These are phyloP conservation scores for Cercospora sesami DNA, from an alignment of 2,329 filamentous ascomycete genomes.

Conservation along the genomic window DNA sequence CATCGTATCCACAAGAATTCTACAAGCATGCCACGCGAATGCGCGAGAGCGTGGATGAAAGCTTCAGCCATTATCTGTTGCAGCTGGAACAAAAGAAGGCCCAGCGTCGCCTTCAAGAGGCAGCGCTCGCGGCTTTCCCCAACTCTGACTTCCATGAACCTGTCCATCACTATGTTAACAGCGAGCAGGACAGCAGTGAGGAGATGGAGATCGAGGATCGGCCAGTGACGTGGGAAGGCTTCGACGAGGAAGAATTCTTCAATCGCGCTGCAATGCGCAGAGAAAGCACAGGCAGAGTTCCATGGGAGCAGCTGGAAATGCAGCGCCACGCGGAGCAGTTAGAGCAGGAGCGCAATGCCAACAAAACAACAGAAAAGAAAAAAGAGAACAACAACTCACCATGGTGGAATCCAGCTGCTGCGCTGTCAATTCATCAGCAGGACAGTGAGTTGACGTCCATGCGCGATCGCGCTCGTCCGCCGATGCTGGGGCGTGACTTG, in stretches of 20 bases:
- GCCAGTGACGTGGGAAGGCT: conserved; percentile 40
- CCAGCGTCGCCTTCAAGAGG: conserved; percentile 75
- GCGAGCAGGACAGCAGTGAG: conserved; percentile 43
- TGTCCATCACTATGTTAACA: conserved; percentile 69
- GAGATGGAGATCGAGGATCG: conserved; percentile 41
- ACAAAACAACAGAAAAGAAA: conserved; percentile 39
- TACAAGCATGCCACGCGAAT: conserved; percentile 57
- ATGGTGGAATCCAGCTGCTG: conserved; percentile 44
- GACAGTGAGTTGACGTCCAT: conserved; percentile 53
- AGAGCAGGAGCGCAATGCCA: conserved; percentile 52
- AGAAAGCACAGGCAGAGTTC: conserved; percentile 62
- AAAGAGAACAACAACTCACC: conserved; percentile 31
- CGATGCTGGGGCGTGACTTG: conserved; percentile 84
- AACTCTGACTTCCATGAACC: conserved; percentile 68
- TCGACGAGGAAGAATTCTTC: conserved; percentile 42
- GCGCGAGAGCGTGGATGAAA: conserved; percentile 70
- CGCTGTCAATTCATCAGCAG: conserved; percentile 34
- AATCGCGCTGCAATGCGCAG: conserved; percentile 43
- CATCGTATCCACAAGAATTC: conserved; percentile 42
- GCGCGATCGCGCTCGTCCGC: conserved; percentile 65
- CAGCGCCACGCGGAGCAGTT: conserved; percentile 71
- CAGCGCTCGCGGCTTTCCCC: conserved; percentile 73
- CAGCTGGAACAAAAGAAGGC: conserved; percentile 77
- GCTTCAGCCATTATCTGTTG: conserved; percentile 73
- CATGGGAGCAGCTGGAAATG: conserved; percentile 80